phyloP scores from a whole-genome alignment of 371 early-diverging fungal genomes.

The Dichotomocladium elegans region DNA sequence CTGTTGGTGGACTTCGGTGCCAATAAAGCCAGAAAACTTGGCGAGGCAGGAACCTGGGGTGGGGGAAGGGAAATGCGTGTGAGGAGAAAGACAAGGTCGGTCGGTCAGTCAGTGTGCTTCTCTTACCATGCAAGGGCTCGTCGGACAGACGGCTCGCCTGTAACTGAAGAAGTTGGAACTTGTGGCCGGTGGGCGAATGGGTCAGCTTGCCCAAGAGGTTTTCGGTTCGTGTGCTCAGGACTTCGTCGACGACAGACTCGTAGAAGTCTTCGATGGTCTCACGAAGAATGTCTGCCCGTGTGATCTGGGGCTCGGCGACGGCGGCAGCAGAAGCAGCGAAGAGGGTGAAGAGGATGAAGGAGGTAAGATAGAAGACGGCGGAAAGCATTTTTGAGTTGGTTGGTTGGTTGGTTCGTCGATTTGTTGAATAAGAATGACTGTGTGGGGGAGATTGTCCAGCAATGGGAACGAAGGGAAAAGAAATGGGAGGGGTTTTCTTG shows the following conservation, averaged over 20 bases:
- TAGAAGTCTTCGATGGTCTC: conserved; percentile 21
- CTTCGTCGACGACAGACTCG: conserved; percentile 28
- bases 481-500: background rate
- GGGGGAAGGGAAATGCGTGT: background rate
- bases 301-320: conserved; percentile 2
- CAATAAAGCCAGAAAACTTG: conserved; percentile 17
- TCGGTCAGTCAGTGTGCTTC: background rate
- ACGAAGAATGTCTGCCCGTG: conserved; percentile 9
- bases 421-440: background rate
- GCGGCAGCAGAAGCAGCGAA: background rate
- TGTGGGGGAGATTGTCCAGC: background rate
- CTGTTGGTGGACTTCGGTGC: conserved; percentile 10
- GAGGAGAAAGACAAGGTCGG: background rate
- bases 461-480: background rate
- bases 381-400: background rate
- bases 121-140: conserved; percentile 4
- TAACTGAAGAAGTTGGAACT: background rate
- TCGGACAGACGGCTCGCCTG: conserved; percentile 8
- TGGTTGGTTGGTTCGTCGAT: too few species aligned
- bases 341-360: background rate
- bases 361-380: background rate
- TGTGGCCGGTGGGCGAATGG: conserved; percentile 10
- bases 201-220: conserved; percentile 21
- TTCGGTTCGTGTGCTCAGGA: conserved; percentile 30
- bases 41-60: conserved; percentile 8